Evolutionary conservation across 2,329 filamentous ascomycete species (phyloP).

Genomic region (Epichloe scottii): DNA sequence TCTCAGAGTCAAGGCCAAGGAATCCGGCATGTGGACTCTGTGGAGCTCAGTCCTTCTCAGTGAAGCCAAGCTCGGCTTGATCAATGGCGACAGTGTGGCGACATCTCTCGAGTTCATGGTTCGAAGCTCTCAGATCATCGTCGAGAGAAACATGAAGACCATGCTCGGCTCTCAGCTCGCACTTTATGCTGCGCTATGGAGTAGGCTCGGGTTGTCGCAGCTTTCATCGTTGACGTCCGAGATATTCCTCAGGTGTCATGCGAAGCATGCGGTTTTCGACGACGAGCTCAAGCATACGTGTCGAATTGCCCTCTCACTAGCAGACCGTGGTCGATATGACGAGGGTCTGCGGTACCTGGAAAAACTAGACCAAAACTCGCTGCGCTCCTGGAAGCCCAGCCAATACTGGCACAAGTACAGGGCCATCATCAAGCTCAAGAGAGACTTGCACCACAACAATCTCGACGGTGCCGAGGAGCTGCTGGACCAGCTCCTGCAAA

Average conservation of each 20-base stretch:
- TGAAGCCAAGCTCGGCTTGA: constrained; percentile 70
- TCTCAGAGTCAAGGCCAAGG: constrained; percentile 73
- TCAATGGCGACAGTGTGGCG: constrained; percentile 53
- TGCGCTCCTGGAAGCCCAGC: constrained; percentile 64
- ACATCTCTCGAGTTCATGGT: constrained; percentile 63
- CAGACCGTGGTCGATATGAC: constrained; percentile 56
- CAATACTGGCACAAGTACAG: constrained; percentile 60
- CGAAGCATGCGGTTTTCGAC: constrained; percentile 46
- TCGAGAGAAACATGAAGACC: constrained; percentile 61
- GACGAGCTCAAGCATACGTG: constrained; percentile 67
- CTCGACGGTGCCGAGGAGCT: constrained; percentile 38
- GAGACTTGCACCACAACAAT: constrained; percentile 45
- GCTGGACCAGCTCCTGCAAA: constrained; percentile 40
- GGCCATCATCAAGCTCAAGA: constrained; percentile 51
- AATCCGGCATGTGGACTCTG: constrained; percentile 74
- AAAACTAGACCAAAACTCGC: constrained; percentile 41
- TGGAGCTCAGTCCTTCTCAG: constrained; percentile 74
- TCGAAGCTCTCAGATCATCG: constrained; percentile 70
- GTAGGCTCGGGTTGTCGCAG: constrained; percentile 52
- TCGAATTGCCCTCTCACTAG: constrained; percentile 48
- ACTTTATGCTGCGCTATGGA: constrained; percentile 61
- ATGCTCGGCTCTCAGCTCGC: constrained; percentile 65
- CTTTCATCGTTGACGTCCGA: constrained; percentile 52
- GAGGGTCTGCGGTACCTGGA: constrained; percentile 40
- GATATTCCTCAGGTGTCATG: constrained; percentile 63